phyloP scores from a whole-genome alignment of 106 monocot genomes.

The Allium fistulosum region DNA sequence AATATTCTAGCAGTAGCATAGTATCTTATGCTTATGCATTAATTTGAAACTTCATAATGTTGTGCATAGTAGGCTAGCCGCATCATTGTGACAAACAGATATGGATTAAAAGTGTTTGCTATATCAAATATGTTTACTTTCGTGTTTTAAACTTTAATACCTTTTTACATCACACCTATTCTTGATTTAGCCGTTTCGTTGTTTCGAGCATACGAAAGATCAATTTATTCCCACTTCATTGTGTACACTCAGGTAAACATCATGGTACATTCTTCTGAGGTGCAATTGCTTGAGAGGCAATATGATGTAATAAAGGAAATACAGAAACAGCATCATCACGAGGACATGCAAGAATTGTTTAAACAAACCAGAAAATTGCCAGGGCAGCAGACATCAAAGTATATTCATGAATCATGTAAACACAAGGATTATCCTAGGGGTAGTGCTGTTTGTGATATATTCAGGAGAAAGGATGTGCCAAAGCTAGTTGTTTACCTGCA shows the following conservation, averaged over 20 bases:
- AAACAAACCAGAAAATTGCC: not conserved
- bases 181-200: too few species aligned
- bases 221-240: not conserved
- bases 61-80: too few species aligned
- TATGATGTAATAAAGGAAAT: slow-evolving; percentile 15
- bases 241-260: slow-evolving; percentile 21
- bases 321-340: slow-evolving; percentile 20
- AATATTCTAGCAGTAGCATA: too few species aligned
- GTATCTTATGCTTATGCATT: too few species aligned
- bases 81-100: too few species aligned
- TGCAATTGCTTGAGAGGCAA: slow-evolving; percentile 23
- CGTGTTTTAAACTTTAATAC: too few species aligned
- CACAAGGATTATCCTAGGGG: slow-evolving; percentile 5
- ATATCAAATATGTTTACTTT: too few species aligned
- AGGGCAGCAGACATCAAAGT: not conserved
- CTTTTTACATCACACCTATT: too few species aligned
- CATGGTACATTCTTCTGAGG: slow-evolving; percentile 23
- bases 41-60: too few species aligned
- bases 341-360: slow-evolving; percentile 22
- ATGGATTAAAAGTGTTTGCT: not conserved
- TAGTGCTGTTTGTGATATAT: slow-evolving; percentile 52
- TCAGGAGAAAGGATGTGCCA: slow-evolving; percentile 39
- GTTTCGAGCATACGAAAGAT: not conserved
- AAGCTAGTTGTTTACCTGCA: slow-evolving; percentile 24
- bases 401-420: not conserved